These are phyloP conservation scores for Colletotrichum sp. DNA, from an alignment of 2,329 filamentous ascomycete species.

Conservation along the genomic window DNA sequence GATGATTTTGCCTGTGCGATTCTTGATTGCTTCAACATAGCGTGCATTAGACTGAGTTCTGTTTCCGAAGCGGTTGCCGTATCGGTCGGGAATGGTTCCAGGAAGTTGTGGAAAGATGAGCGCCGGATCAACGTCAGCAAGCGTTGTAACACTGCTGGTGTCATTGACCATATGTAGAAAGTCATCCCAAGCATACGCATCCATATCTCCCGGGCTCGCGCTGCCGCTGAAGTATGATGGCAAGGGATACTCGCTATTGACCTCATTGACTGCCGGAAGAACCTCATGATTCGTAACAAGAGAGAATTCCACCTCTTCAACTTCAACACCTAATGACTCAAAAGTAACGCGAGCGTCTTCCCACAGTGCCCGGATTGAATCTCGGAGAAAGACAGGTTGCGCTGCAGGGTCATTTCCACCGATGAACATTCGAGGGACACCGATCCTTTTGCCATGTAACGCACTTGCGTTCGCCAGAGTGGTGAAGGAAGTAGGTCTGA, in stretches of 20 bases:
- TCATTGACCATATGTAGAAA: conserved; percentile 29
- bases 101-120: background rate
- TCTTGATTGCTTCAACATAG: background rate
- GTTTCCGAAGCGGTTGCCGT: background rate
- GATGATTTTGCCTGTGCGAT: background rate
- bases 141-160: conserved; percentile 30
- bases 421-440: background rate
- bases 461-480: background rate
- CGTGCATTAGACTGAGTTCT: background rate
- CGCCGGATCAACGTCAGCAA: conserved; percentile 12
- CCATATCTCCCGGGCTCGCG: background rate
- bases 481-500: background rate
- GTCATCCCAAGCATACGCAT: background rate
- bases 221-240: background rate
- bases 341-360: background rate
- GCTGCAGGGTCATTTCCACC: background rate
- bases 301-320: background rate
- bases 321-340: background rate
- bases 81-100: background rate
- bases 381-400: background rate
- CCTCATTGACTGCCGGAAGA: background rate
- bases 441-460: background rate
- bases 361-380: background rate
- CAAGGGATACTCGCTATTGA: background rate
- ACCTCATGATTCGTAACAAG: background rate